Percentiles rank a stretch among this genome's conserved stretches.
Evolutionary conservation across 768 basidiomycete species (phyloP).

Genomic region (Rubroboletus pulcherrimus): DNA sequence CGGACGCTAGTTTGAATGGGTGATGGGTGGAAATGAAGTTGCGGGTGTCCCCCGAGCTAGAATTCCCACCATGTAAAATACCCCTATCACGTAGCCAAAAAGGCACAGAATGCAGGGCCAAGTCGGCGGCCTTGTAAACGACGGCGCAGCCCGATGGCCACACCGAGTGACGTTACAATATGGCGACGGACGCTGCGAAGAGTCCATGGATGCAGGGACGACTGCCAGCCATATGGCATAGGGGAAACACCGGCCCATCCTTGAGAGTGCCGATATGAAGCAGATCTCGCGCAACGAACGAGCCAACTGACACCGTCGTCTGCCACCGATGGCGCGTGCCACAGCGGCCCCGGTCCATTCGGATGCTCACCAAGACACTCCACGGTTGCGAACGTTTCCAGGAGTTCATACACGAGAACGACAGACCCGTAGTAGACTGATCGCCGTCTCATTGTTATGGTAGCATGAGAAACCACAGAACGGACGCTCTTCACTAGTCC

Average conservation of each 20-base stretch:
- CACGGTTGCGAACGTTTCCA: too few relatives aligned
- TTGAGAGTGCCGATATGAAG: not conserved
- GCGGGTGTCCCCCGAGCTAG: not conserved
- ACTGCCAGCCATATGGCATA: too few relatives aligned
- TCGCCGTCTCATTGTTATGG: not conserved
- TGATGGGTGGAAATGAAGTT: not conserved
- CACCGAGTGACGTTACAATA: too few relatives aligned
- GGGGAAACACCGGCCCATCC: not conserved
- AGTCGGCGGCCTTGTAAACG: too few relatives aligned
- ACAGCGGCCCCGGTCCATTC: too few relatives aligned
- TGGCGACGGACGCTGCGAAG: too few relatives aligned
- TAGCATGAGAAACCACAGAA: not conserved
- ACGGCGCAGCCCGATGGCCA: too few relatives aligned
- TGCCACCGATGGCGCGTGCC: not conserved
- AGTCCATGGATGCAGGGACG: too few relatives aligned
- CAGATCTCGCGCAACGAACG: not conserved
- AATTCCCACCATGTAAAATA: constrained; percentile 16
- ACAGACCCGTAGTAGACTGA: not conserved
- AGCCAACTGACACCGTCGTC: not conserved
- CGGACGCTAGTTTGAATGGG: not conserved
- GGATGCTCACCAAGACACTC: not conserved
- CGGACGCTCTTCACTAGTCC: not conserved
- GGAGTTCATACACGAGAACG: not conserved
- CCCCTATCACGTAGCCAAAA: constrained; percentile 1
- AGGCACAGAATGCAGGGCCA: too few relatives aligned